Conservation (phyloP, 345 rosid species). For the Rhizophora apiculata region DNA sequence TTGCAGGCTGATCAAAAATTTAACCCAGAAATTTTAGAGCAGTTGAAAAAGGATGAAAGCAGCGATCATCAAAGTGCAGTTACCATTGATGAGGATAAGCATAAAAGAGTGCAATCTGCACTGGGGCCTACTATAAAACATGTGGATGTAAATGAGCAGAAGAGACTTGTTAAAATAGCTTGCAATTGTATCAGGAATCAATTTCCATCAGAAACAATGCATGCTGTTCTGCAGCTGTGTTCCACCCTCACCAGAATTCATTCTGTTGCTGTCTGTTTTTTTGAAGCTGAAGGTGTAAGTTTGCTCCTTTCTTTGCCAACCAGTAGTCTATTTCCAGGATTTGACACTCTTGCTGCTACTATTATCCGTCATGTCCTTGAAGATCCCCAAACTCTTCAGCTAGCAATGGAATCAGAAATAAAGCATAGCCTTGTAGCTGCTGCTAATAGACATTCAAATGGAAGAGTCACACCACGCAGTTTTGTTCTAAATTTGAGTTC, state of each 20-base stretch:
- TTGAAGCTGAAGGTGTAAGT: slow-evolving; percentile 79
- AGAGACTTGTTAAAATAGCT: slow-evolving; percentile 80
- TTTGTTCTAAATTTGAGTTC: slow-evolving; percentile 63
- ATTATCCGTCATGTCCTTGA: slow-evolving; percentile 88
- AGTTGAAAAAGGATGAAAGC: slow-evolving; percentile 48
- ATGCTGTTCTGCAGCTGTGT: slow-evolving; percentile 90
- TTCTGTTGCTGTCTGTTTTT: slow-evolving; percentile 74
- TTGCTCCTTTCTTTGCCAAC: slow-evolving; percentile 78
- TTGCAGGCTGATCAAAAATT: slow-evolving; percentile 78
- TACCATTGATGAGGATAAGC: slow-evolving; percentile 64
- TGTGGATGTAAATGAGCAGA: slow-evolving; percentile 59
- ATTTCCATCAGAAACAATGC: slow-evolving; percentile 88
- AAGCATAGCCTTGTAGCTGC: slow-evolving; percentile 71
- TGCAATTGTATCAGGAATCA: slow-evolving; percentile 72
- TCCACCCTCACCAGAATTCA: slow-evolving; percentile 82
- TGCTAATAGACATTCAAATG: slow-evolving; percentile 78
- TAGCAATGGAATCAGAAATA: slow-evolving; percentile 96
- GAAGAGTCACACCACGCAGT: slow-evolving; percentile 78
- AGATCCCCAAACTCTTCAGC: slow-evolving; percentile 96
- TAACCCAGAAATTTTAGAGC: slow-evolving; percentile 70
- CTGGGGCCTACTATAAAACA: slow-evolving; percentile 48
- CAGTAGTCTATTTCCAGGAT: slow-evolving; percentile 83
- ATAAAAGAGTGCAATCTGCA: slow-evolving; percentile 54
- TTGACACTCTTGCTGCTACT: slow-evolving; percentile 79
- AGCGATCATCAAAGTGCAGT: slow-evolving; percentile 44